phyloP scores from a whole-genome alignment of 2,329 filamentous ascomycete species.

The Alternaria tenuissima region DNA sequence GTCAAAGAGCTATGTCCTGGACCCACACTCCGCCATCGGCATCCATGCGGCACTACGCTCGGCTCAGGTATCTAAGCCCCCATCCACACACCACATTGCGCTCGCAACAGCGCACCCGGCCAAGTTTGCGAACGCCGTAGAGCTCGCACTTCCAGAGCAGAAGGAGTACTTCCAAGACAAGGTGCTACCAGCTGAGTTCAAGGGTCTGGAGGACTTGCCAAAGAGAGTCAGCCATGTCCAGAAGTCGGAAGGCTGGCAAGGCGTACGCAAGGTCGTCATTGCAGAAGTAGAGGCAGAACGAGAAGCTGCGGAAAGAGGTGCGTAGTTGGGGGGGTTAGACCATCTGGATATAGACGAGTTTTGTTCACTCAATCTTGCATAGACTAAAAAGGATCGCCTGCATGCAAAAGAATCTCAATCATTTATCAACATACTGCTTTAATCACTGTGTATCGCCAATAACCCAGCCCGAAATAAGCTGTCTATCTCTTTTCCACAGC shows the following conservation, averaged over 20 bases:
- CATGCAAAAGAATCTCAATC: background rate
- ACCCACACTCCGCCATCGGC: constrained; percentile 92
- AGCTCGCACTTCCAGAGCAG: constrained; percentile 75
- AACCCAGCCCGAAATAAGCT: background rate
- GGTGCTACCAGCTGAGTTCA: constrained; percentile 82
- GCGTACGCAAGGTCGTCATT: constrained; percentile 77
- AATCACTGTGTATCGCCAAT: no score
- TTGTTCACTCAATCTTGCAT: background rate
- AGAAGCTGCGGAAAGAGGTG: constrained; percentile 40
- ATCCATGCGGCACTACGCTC: constrained; percentile 79
- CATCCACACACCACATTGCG: constrained; percentile 73
- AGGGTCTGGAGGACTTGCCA: constrained; percentile 78
- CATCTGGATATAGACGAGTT: background rate
- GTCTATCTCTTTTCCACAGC: constrained; percentile 66
- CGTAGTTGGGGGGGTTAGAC: constrained; percentile 14
- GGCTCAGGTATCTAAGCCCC: constrained; percentile 60
- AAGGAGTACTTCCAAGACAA: constrained; percentile 78
- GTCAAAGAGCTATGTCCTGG: constrained; percentile 74
- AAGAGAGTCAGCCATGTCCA: constrained; percentile 75
- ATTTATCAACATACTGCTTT: background rate
- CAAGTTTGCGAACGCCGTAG: constrained; percentile 89
- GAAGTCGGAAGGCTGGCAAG: constrained; percentile 72
- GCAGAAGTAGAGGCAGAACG: constrained; percentile 68
- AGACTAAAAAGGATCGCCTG: constrained; percentile 2
- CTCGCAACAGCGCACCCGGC: constrained; percentile 95